Conservation (phyloP, 73 alveolate species). For the Tetrahymena malaccensis region DNA sequence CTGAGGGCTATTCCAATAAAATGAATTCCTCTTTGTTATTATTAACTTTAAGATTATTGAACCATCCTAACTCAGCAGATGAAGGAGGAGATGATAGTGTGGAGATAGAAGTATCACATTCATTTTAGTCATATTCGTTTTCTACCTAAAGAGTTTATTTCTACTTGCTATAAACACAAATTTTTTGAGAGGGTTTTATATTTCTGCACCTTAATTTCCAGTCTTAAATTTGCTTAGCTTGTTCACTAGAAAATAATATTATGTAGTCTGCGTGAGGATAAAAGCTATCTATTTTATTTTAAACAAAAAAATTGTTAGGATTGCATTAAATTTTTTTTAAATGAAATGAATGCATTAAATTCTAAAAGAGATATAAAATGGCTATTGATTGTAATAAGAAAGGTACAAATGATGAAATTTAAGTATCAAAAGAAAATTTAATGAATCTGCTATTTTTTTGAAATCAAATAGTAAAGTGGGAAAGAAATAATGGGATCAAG, state of each 20-base stretch:
- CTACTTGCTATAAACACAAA: background rate
- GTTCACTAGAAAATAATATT: background rate
- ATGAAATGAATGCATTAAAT: background rate
- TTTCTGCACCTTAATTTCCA: background rate
- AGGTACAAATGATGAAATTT: background rate
- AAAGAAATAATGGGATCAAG: background rate
- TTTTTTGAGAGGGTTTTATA: background rate
- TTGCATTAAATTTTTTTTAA: background rate
- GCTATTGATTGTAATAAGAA: background rate
- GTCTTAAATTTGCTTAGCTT: background rate
- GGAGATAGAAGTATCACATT: background rate
- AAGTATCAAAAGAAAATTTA: no score
- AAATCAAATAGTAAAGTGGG: background rate
- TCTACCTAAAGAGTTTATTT: background rate
- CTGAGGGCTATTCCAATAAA: background rate
- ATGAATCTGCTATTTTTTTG: background rate
- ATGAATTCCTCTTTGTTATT: background rate
- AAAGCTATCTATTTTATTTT: background rate
- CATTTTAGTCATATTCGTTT: background rate
- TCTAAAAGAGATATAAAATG: no score
- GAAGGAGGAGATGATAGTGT: background rate
- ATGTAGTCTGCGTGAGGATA: background rate
- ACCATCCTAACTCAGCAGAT: background rate
- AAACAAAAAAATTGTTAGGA: background rate
- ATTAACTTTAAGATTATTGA: background rate